Percentiles rank a stretch among this genome's conserved stretches.
These are phyloP conservation scores for Candida frijolesensis DNA, from an alignment of 1,139 yeast genomes.

Conservation along the genomic window DNA sequence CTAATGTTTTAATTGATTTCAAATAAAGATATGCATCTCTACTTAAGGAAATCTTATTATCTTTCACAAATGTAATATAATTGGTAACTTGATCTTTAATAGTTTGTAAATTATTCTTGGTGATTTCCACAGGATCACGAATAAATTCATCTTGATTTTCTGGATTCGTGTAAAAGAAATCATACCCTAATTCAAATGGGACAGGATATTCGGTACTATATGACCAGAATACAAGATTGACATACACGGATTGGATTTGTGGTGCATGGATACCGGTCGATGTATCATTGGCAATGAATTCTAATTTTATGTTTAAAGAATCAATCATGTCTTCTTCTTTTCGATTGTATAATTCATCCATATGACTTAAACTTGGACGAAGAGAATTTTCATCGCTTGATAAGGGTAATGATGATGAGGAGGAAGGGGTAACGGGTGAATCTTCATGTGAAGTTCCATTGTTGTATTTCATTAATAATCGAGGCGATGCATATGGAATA, in stretches of 20 bases:
- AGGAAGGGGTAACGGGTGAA: too few relatives aligned
- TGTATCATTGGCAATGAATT: constrained; percentile 17
- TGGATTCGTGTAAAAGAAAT: constrained; percentile 39
- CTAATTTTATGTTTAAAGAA: constrained; percentile 29
- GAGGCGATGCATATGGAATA: constrained; percentile 43
- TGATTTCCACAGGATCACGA: constrained; percentile 32
- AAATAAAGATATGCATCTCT: constrained; percentile 39
- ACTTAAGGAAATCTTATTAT: constrained; percentile 35
- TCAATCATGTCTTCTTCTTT: constrained; percentile 24
- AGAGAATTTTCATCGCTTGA: constrained; percentile 12
- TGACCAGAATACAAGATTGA: constrained; percentile 46
- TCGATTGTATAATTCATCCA: constrained; percentile 37
- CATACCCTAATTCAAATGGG: constrained; percentile 43
- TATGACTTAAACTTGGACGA: constrained; percentile 23
- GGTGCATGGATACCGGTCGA: constrained; percentile 30
- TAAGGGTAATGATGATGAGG: too few relatives aligned
- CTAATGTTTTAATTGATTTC: constrained; percentile 41
- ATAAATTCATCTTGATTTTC: constrained; percentile 12
- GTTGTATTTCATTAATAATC: constrained; percentile 41
- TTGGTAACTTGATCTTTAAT: constrained; percentile 38
- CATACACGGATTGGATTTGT: constrained; percentile 32
- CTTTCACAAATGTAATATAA: constrained; percentile 38
- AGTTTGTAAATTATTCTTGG: constrained; percentile 38
- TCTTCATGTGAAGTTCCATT: constrained; percentile 16
- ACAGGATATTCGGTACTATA: constrained; percentile 45